These are phyloP conservation scores for Erodium maritimum DNA, from an alignment of 345 rosid species.

Conservation along the genomic window DNA sequence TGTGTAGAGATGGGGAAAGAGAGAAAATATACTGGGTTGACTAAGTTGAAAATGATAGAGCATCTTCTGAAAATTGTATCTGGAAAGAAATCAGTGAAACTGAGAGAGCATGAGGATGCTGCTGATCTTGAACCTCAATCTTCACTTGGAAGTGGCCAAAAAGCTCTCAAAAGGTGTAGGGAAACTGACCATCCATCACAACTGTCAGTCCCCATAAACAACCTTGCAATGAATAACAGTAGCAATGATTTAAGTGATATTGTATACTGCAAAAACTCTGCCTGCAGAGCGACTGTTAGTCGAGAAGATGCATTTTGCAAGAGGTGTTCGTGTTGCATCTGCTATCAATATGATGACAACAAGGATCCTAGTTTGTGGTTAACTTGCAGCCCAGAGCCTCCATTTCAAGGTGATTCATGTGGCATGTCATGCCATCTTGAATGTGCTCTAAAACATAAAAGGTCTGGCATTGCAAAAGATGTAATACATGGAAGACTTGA, in stretches of 20 bases:
- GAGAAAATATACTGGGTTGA: slow-evolving; percentile 89
- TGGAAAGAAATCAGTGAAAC: slow-evolving; percentile 42
- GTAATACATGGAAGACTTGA: slow-evolving; percentile 37
- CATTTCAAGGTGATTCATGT: slow-evolving; percentile 53
- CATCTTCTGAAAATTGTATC: slow-evolving; percentile 68
- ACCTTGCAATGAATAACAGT: slow-evolving; percentile 10
- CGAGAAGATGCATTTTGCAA: slow-evolving; percentile 60
- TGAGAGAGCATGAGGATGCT: slow-evolving; percentile 20
- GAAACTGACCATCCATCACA: slow-evolving; percentile 55
- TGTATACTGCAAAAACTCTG: slow-evolving; percentile 67
- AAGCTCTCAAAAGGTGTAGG: slow-evolving; percentile 47
- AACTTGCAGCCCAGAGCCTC: slow-evolving; percentile 62
- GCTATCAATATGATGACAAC: slow-evolving; percentile 71
- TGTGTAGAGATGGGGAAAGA: slow-evolving; percentile 97
- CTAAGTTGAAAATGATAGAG: slow-evolving; percentile 84
- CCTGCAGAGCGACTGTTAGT: slow-evolving; percentile 67
- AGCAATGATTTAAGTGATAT: slow-evolving; percentile 20
- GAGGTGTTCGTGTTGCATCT: slow-evolving; percentile 87
- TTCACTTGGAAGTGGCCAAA: slow-evolving; percentile 18
- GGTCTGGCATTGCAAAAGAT: slow-evolving; percentile 50
- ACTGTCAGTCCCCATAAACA: slow-evolving; percentile 26
- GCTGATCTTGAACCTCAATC: slow-evolving; percentile 25
- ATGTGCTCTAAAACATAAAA: slow-evolving; percentile 64
- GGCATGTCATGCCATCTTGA: slow-evolving; percentile 86
- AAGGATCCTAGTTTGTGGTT: slow-evolving; percentile 97